These are phyloP conservation scores for Trichoderma brevicompactum DNA, from an alignment of 2,329 filamentous ascomycete species.

Conservation along the genomic window DNA sequence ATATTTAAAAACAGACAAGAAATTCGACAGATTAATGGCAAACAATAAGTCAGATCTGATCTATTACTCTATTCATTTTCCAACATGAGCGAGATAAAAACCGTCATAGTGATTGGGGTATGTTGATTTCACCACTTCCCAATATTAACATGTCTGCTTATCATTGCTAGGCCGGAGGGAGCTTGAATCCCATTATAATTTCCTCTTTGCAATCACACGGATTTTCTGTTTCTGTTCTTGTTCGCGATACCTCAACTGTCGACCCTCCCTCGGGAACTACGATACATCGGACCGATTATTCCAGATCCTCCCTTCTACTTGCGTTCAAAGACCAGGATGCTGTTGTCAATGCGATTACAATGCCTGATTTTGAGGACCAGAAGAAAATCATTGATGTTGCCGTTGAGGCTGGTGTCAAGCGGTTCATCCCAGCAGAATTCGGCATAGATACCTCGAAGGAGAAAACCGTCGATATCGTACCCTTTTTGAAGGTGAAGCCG, in stretches of 20 bases:
- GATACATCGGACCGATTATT: slow-evolving; percentile 4
- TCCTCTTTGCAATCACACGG: neutral
- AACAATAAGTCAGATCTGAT: neutral
- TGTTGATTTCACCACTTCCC: neutral
- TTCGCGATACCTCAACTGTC: neutral
- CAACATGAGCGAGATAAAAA: neutral
- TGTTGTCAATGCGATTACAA: slow-evolving; percentile 13
- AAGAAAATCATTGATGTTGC: slow-evolving; percentile 19
- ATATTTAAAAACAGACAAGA: neutral
- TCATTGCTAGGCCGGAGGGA: neutral
- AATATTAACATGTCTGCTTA: neutral
- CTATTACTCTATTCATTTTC: neutral
- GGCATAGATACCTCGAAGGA: slow-evolving; percentile 4
- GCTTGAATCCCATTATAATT: slow-evolving; percentile 1
- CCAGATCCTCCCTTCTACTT: neutral
- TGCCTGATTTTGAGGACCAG: slow-evolving; percentile 2
- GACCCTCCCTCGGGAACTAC: neutral
- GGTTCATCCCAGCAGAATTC: no score
- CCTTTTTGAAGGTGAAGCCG: slow-evolving; percentile 1
- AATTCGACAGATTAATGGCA: neutral
- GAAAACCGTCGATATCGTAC: slow-evolving; percentile 5
- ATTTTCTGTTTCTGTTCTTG: slow-evolving; percentile 5
- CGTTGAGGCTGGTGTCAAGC: neutral
- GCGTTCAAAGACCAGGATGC: slow-evolving; percentile 11
- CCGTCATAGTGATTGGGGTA: neutral